Conservation (phyloP, 257 asterid genomes). For the Solanum gracilifrons region DNA sequence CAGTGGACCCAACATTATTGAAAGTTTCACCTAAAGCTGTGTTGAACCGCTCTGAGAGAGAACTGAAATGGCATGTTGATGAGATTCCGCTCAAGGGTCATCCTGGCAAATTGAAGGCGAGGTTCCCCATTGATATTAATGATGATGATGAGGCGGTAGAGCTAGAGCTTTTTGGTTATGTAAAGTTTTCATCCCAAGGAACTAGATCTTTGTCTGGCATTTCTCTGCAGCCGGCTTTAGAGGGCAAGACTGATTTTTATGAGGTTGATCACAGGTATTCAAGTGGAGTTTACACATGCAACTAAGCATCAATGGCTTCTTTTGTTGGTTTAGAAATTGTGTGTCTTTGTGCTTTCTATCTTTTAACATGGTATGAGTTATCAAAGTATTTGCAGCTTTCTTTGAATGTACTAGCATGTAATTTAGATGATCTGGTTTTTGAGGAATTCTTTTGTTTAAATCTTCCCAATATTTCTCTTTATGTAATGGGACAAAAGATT, state of each 20-base stretch:
- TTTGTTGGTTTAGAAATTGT: neutral
- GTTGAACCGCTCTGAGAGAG: slow-evolving; percentile 80
- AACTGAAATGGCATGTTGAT: slow-evolving; percentile 81
- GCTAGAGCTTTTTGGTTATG: slow-evolving; percentile 61
- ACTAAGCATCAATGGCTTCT: slow-evolving; percentile 15
- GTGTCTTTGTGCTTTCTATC: neutral
- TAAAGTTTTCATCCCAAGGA: slow-evolving; percentile 66
- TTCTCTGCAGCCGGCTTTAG: slow-evolving; percentile 73
- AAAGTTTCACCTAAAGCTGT: slow-evolving; percentile 89
- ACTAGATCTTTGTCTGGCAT: slow-evolving; percentile 68
- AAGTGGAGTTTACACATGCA: slow-evolving; percentile 68
- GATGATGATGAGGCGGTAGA: slow-evolving; percentile 74
- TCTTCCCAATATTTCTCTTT: neutral
- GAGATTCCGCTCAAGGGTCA: slow-evolving; percentile 72
- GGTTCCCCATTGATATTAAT: slow-evolving; percentile 74
- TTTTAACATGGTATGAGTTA: neutral
- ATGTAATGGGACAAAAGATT: neutral
- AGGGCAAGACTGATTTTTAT: slow-evolving; percentile 72
- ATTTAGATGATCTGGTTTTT: neutral
- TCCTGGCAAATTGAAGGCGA: slow-evolving; percentile 79
- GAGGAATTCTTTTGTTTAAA: neutral
- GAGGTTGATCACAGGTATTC: slow-evolving; percentile 83
- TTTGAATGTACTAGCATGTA: slow-evolving; percentile 1
- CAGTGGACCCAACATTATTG: slow-evolving; percentile 75
- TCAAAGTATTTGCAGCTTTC: neutral